Evolutionary conservation across 2,329 filamentous ascomycete species (phyloP), one percentile per base, ranked within the genome.

Genomic region (Aspergillus sclerotialis): DNA sequence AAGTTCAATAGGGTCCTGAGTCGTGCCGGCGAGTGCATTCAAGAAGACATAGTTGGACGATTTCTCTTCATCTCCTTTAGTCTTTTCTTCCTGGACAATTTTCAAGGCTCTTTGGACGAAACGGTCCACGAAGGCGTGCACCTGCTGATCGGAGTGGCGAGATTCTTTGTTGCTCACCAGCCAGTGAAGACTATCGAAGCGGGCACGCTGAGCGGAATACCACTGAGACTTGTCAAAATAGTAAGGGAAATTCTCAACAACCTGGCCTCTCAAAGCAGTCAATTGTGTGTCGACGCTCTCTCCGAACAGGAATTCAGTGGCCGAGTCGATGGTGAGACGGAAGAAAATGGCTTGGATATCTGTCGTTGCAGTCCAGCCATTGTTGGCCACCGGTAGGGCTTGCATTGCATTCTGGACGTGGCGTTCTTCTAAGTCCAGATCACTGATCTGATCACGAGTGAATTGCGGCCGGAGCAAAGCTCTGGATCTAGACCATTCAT

Each of bases 391-490:
- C 17, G 72, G 70, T 42, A 93, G 75, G 46, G 81, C 72, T 13
- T 70, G 67, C 55, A 93, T 76, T n/a, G 94, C 68, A 0, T 77
- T 74, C 51, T 84, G 72, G 15, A 89, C 73, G 54, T 94, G 87
- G 14, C 70, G 68, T 63, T 94, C 89, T 54, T 94, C 89, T 39
- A 82, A 79, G 33, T 86, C 73, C 40, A 94, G 65, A 58, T 94
- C 85, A 43, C 81, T 83, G 23, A 94, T 76, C 13, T 88, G 82
- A 52, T 93, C 84, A 49, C 82, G 83, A 52, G 87, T 79, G 60
- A 94, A 94, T 52, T 93, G 86, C 0, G 89, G 88, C 2, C 88
- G 74, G 42, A 95, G 79, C 39, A 94, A 69, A 44, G 85, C 79
- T n/a, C 89, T 75, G 33, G 81, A 87, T 36, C 74, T 72, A 46